phyloP scores from a whole-genome alignment of 192 early-diverging fungal species.

The Rhizoclosmatium sp. region DNA sequence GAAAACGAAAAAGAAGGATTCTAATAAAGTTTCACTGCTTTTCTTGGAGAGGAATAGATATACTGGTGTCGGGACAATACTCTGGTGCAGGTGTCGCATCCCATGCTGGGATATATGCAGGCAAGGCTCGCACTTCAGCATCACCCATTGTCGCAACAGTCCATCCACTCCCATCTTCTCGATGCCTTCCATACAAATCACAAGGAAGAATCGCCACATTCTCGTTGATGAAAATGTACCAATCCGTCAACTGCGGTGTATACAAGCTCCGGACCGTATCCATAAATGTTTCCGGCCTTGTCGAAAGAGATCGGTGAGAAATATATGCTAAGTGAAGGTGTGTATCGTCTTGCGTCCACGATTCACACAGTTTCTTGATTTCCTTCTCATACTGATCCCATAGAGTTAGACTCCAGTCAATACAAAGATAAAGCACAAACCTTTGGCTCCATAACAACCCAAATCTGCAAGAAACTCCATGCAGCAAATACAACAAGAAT shows the following conservation, averaged over 20 bases:
- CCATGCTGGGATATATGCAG: constrained; percentile 28
- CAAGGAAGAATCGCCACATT: constrained; percentile 27
- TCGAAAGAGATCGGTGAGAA: neutral
- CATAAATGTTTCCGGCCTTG: neutral
- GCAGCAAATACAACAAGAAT: constrained; percentile 11
- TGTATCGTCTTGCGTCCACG: constrained; percentile 24
- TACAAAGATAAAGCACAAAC: neutral
- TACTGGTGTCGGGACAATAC: neutral
- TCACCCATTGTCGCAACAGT: constrained; percentile 22
- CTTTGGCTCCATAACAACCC: constrained; percentile 9
- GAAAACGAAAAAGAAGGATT: too few species aligned
- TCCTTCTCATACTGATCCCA: constrained; percentile 5
- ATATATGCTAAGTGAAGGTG: constrained; percentile 32
- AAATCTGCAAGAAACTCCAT: constrained; percentile 16
- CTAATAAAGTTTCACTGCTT: too few species aligned
- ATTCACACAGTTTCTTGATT: constrained; percentile 10
- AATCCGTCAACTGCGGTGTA: constrained; percentile 21
- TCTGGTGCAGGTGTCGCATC: constrained; percentile 32
- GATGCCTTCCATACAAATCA: constrained; percentile 7
- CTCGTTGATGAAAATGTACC: constrained; percentile 13
- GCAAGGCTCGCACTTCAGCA: neutral
- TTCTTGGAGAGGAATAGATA: too few species aligned
- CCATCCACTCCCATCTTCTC: constrained; percentile 32
- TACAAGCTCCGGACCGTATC: neutral
- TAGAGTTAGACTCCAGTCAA: neutral